Conservation (phyloP, 345 rosid genomes). For the Trapa bicornis region DNA sequence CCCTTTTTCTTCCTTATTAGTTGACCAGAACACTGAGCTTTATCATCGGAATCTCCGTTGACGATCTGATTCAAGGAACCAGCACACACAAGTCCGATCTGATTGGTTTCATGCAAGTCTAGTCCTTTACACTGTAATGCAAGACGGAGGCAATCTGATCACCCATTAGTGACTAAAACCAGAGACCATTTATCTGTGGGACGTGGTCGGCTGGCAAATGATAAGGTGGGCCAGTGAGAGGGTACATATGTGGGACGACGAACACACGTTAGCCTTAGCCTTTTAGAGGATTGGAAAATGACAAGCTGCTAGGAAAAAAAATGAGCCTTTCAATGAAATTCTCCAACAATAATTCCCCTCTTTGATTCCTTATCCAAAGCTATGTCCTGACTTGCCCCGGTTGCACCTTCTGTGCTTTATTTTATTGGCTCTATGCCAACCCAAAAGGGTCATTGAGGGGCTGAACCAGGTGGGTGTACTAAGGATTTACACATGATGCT, state of each 20-base stretch:
- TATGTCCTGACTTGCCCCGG: neutral
- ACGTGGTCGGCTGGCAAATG: conserved; percentile 9
- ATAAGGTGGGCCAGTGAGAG: conserved; percentile 6
- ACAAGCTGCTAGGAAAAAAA: neutral
- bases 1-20: neutral
- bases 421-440: neutral
- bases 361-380: neutral
- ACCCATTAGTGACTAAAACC: neutral
- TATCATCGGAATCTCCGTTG: neutral
- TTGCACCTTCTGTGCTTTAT: neutral
- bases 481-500: too few species aligned
- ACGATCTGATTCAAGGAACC: neutral
- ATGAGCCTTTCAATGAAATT: neutral
- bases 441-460: neutral
- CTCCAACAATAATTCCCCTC: neutral
- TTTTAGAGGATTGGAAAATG: neutral
- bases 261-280: neutral
- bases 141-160: too few species aligned
- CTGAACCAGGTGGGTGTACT: neutral
- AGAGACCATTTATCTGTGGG: neutral
- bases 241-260: neutral
- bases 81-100: too few species aligned
- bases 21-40: neutral
- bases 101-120: too few species aligned
- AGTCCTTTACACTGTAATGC: too few species aligned